Evolutionary conservation across 1,139 yeast genomes (phyloP).

Genomic region (Yamadazyma diddensiae): DNA sequence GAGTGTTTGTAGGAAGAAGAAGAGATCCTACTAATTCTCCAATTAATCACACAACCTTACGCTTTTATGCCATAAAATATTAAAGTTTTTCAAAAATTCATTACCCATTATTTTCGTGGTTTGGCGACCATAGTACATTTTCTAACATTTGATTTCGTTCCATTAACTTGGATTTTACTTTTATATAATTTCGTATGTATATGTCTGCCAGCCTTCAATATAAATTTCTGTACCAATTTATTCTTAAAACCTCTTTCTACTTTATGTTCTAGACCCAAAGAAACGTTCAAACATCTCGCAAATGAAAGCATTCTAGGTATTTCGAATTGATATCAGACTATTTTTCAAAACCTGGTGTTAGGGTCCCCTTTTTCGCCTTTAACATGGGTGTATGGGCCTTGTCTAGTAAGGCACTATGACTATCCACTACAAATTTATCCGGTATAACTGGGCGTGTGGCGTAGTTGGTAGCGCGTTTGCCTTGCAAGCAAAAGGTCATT

Average conservation of each 20-base stretch:
- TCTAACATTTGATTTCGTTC: conserved; percentile 4
- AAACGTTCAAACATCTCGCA: no score
- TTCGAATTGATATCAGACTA: no score
- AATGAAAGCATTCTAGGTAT: no score
- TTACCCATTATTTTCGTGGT: conserved; percentile 13
- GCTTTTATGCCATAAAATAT: conserved; percentile 5
- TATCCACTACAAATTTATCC: no score
- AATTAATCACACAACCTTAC: conserved; percentile 2
- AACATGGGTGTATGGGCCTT: no score
- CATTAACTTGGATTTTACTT: conserved; percentile 8
- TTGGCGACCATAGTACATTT: conserved; percentile 6
- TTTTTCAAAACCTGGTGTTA: no score
- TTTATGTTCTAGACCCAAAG: no score
- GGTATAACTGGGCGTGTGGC: conserved; percentile 59
- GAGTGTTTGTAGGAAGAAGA: conserved; percentile 17
- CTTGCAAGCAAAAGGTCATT: conserved; percentile 66
- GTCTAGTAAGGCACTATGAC: no score
- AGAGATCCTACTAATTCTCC: conserved; percentile 16
- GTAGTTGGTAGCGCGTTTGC: conserved; percentile 72
- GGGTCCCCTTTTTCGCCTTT: no score
- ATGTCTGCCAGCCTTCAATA: conserved; percentile 3
- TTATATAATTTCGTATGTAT: conserved; percentile 9
- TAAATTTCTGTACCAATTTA: not conserved
- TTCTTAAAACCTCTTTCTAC: not conserved
- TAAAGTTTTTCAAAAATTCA: conserved; percentile 4